Base-by-base conservation (phyloP, 2,329 filamentous ascomycete species). In the Beauveria asiatica region DNA sequence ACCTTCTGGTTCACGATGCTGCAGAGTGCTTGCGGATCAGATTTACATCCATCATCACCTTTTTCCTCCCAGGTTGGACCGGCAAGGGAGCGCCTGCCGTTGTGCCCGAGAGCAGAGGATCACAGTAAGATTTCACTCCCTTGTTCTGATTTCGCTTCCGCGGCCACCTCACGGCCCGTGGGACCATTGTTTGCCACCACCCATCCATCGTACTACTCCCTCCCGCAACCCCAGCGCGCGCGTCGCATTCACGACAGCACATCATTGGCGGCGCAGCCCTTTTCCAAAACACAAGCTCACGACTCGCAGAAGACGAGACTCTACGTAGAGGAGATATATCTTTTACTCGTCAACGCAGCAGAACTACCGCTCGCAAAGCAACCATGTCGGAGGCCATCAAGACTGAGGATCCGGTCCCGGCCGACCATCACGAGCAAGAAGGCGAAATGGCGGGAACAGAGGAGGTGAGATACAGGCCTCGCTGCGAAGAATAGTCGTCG, bases 371-470 rank as follows among this genome's bases (percentile, higher is more conserved):
- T 30, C 5, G 37, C 21, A 45, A 54, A 39, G 45, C 17, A 48
- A 62, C n/a, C 42, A 62, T 62, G 61, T 59, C 61, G 51, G 61
- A 62, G 33, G 33, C 39, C 27, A 56, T 30, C 17, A 62, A 62
- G 61, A 45, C 57, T 30, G 51, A 58, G 46, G 61, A 62, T 46
- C 61, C 57, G 57, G 51, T 62, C 44, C 55, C 57, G 55, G 52
- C 49, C 44, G 61, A 56, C 10, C 50, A 59, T 11, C 56, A 59
- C 30, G 61, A 59, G 39, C 55, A 49, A 44, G 61, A 56, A 21
- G 57, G 44, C 56, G 61, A 59, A 41, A 57, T 51, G 51, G 50
- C 56, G 17, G 61, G 56, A 54, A 59, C 56, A 44, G 61, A 62
- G 50, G 61, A 62, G 61, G 61, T 62, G 57, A 59, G 57, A 49